A percentile compares a stretch with the other conserved stretches of the same genome.
Conservation (phyloP, 352 stramenopile genomes). For the Phytophthora multivora region DNA sequence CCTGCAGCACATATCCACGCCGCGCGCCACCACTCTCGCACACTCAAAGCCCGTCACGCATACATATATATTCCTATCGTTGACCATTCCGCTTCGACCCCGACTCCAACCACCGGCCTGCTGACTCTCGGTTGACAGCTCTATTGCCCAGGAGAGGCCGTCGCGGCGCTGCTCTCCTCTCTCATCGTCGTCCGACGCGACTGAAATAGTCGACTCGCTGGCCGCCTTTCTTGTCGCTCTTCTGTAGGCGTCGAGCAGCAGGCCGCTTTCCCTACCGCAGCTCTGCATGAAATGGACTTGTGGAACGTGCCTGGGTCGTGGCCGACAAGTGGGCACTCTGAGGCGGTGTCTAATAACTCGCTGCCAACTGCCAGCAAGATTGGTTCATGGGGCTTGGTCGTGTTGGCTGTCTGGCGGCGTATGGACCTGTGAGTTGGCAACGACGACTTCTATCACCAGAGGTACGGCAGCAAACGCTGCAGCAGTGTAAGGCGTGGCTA, state of each 20-base stretch:
- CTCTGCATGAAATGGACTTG: background rate
- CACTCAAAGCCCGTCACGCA: background rate
- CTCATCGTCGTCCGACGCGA: too few species aligned
- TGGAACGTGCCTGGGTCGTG: too few species aligned
- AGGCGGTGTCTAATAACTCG: too few species aligned
- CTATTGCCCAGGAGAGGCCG: too few species aligned
- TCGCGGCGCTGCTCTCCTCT: too few species aligned
- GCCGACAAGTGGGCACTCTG: too few species aligned
- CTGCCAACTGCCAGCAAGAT: too few species aligned
- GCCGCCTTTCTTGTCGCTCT: too few species aligned
- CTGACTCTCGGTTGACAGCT: too few species aligned
- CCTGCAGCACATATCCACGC: background rate
- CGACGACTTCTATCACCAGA: background rate
- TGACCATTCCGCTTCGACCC: background rate
- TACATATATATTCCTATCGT: background rate
- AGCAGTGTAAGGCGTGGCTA: background rate
- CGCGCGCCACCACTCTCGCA: background rate
- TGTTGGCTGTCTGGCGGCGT: background rate
- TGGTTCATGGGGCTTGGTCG: background rate
- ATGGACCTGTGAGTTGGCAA: background rate
- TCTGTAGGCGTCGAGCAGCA: background rate
- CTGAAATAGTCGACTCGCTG: too few species aligned
- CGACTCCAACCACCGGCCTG: background rate
- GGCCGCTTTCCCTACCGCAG: background rate
- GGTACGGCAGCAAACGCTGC: background rate